Conservation (phyloP, 768 basidiomycete species). For the Leucocoprinus leucothites region DNA sequence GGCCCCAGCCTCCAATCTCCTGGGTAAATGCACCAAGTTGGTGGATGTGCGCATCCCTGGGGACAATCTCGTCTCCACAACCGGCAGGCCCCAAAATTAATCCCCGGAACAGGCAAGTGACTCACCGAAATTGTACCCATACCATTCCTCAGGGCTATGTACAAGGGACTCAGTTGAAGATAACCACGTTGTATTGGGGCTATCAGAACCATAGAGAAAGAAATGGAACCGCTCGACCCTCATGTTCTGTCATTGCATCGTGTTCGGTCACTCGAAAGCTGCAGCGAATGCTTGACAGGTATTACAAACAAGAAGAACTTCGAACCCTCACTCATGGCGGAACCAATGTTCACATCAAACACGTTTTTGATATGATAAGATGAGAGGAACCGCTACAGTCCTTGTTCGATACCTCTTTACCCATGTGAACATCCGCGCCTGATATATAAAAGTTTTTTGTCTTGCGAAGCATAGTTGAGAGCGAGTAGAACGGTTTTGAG, state of each 20-base stretch:
- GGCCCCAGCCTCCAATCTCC: too few relatives aligned
- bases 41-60: neutral
- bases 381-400: neutral
- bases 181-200: neutral
- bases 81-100: neutral
- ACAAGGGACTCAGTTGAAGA: neutral
- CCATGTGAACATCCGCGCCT: neutral
- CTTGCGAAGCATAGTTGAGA: neutral
- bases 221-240: neutral
- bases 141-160: neutral
- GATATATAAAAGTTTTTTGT: neutral
- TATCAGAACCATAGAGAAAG: neutral
- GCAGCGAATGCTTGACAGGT: neutral
- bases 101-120: neutral
- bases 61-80: too few relatives aligned
- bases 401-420: neutral
- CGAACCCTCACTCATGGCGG: slow-evolving; percentile 7
- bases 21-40: neutral
- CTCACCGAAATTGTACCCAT: neutral
- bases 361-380: slow-evolving; percentile 13
- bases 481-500: neutral
- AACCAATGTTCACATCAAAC: slow-evolving; percentile 2
- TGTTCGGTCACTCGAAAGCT: neutral
- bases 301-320: slow-evolving; percentile 1
- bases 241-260: neutral